These are phyloP conservation scores for Triangularia verruculosa DNA, from an alignment of 2,329 filamentous ascomycete species.

Conservation along the genomic window DNA sequence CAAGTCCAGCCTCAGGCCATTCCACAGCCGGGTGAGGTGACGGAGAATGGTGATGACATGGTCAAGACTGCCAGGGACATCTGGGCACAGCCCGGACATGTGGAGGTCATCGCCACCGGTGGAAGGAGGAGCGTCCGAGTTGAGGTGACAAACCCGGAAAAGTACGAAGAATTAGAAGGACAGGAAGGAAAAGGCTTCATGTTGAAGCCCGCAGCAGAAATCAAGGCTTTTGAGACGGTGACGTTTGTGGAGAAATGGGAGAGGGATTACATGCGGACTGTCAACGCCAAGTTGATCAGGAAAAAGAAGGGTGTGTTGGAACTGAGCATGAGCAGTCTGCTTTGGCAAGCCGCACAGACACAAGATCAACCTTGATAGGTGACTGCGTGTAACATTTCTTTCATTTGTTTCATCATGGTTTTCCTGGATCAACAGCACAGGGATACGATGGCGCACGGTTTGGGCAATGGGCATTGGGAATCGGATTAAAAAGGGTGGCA, in stretches of 20 bases:
- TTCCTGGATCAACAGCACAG: not conserved
- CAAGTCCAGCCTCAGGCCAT: constrained; percentile 12
- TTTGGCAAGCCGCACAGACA: constrained; percentile 18
- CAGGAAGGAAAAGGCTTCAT: not conserved
- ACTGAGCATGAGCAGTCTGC: constrained; percentile 20
- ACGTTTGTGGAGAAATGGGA: constrained; percentile 26
- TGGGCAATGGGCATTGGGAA: not conserved
- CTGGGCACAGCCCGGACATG: constrained; percentile 20
- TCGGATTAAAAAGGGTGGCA: not conserved
- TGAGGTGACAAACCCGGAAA: constrained; percentile 21
- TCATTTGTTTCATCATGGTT: not conserved
- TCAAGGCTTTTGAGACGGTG: constrained; percentile 12
- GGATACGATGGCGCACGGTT: not conserved
- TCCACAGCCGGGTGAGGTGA: not conserved
- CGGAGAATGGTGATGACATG: constrained; percentile 13
- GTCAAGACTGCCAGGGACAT: constrained; percentile 15
- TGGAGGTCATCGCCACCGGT: constrained; percentile 12
- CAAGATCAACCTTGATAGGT: constrained; percentile 12
- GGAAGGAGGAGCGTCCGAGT: constrained; percentile 6
- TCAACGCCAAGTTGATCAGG: constrained; percentile 18
- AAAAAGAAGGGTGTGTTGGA: constrained; percentile 24
- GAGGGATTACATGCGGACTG: constrained; percentile 23
- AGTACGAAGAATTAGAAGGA: constrained; percentile 10
- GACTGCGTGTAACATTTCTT: not conserved
- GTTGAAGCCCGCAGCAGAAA: not conserved